Evolutionary conservation across 2,329 filamentous ascomycete genomes (phyloP).

Genomic region (Fusarium piperis): DNA sequence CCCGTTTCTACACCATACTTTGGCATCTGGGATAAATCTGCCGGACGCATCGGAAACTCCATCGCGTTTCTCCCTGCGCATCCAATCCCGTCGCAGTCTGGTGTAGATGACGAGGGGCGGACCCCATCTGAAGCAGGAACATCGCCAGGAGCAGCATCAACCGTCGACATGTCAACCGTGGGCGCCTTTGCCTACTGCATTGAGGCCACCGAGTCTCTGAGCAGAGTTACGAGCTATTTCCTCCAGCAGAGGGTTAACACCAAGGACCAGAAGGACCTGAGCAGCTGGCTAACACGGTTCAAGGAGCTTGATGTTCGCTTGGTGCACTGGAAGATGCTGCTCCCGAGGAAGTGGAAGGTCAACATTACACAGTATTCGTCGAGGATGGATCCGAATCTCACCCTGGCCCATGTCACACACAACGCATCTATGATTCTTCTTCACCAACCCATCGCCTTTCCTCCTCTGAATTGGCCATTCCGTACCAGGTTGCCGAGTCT

Average conservation of each 20-base stretch:
- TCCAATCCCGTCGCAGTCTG: constrained; percentile 1
- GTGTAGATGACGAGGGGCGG: constrained; percentile 1
- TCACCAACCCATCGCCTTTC: constrained; percentile 57
- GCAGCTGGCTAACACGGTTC: constrained; percentile 54
- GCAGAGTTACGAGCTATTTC: constrained; percentile 53
- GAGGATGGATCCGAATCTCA: constrained; percentile 58
- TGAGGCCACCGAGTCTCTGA: constrained; percentile 56
- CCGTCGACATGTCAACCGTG: constrained; percentile 49
- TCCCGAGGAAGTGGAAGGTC: constrained; percentile 33
- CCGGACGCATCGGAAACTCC: constrained; percentile 45
- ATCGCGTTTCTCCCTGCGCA: constrained; percentile 45
- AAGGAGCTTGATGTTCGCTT: constrained; percentile 56
- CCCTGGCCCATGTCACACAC: constrained; percentile 57
- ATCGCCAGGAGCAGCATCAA: constrained; percentile 13
- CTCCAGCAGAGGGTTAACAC: constrained; percentile 52
- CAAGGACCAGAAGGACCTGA: constrained; percentile 48
- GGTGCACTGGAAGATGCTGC: constrained; percentile 34
- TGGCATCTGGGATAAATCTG: constrained; percentile 52
- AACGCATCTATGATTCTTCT: constrained; percentile 58
- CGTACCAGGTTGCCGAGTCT: constrained; percentile 50
- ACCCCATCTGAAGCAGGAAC: constrained; percentile 20
- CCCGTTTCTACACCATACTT: constrained; percentile 51
- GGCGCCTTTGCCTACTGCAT: constrained; percentile 56
- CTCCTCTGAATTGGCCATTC: constrained; percentile 46
- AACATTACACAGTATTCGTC: constrained; percentile 26